Evolutionary conservation across 2,329 filamentous ascomycete genomes (phyloP), one percentile per base, ranked within the genome.

Genomic region (Zymoseptoria pseudotritici): DNA sequence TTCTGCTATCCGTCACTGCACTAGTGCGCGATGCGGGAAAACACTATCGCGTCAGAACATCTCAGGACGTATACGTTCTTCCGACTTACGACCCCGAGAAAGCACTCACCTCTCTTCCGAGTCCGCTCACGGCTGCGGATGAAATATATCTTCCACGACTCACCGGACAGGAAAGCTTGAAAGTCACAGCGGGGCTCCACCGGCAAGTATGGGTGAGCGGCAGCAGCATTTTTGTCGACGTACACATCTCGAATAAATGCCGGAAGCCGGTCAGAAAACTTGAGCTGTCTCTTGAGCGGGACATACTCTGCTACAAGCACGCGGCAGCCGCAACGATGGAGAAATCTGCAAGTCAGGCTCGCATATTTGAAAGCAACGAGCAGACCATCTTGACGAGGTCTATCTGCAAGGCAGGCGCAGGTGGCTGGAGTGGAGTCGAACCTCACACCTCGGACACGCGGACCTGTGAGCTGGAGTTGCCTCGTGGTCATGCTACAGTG

Each of bases 131-230:
- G 24, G 79, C 78, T 11, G 76, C 74, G 17, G 79, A 82, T 59
- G 79, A 81, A 62, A 74, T 78, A 63, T 61, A 71, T 5, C 69
- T 78, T 36, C 72, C 76, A 26, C 73, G 74, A 26, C 72, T 76
- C 50, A 70, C 68, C 26, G 71, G 71, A 1, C 60, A 77, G 1
- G 79, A 82, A 60, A 75, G 73, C 9, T 69, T 82, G 22, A 75
- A 74, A 57, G 67, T 82, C 19, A 82, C 80, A 20, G 81, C 81
- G 26, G 80, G 80, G 6, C 66, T 83, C 8, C 81, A 83, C 67
- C 77, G 81, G n/a, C 81, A 83, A 68, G 81, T 82, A 26, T 83
- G 81, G 81, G 79, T 83, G 57, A 82, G 80, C 63, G 81, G 81
- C 17, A 80, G 79, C 21, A 79, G 74, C 63, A 78, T 83, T 36